Base-by-base conservation (phyloP, 352 stramenopile species). In the Elongisporangium anandrum region DNA sequence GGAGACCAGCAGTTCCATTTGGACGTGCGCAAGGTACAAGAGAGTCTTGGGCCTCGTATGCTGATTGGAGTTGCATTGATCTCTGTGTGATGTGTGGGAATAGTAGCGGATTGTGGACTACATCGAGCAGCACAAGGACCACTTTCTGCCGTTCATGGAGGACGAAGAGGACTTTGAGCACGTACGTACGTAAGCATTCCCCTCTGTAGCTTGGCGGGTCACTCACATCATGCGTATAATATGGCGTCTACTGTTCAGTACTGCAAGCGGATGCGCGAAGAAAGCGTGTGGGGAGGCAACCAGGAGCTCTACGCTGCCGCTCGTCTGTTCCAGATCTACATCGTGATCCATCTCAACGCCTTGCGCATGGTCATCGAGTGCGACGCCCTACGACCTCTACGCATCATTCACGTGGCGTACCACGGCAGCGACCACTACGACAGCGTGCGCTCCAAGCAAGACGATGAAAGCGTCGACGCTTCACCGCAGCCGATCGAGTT, bases 141-240 rank as follows among this genome's bases (percentile, higher is more conserved):
- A 92, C 55, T 90, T 95, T 64, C 81, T 93, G 61, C 83, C 85
- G 53, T 95, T 95, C 73, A 91, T 95, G 83, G 85, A 95, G 70
- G 83, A 93, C 57, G 84, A 90, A 47, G 85, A 95, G 50, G 85
- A 83, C 45, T 95, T 95, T 65, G 85, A 95, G 13, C 79, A 88
- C 61, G 85, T 92, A 63, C 17, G 69, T n/a, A n/a, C n/a, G n/a
- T n/a, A n/a, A n/a, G n/a, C n/a, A n/a, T n/a, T n/a, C n/a, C n/a
- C n/a, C n/a, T n/a, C n/a, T n/a, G n/a, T n/a, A n/a, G n/a, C n/a
- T n/a, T n/a, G n/a, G n/a, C n/a, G n/a, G n/a, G n/a, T n/a, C n/a
- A n/a, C n/a, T n/a, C n/a, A n/a, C n/a, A n/a, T n/a, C n/a, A n/a
- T n/a, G n/a, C n/a, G n/a, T n/a, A n/a, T 50, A 50, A 26, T 0